A percentile compares a stretch with the other conserved stretches of the same genome.
Conservation (phyloP, 2,329 filamentous ascomycete genomes). For the Colletotrichum tropicicola region DNA sequence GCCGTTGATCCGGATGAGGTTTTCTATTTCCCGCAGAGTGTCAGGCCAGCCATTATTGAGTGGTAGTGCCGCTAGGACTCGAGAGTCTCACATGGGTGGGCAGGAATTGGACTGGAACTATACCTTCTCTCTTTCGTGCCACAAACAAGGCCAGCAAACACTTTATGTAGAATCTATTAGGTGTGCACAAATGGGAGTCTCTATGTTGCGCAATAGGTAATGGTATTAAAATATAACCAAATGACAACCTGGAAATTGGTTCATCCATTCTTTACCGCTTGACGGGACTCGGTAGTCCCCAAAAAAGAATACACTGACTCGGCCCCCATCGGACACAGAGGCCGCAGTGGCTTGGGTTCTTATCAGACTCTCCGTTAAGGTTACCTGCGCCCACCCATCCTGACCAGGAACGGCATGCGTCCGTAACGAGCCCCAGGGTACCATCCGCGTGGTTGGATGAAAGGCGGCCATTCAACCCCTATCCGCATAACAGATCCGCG, state of each 20-base stretch:
- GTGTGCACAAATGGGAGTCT: too few relatives aligned
- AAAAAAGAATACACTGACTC: neutral
- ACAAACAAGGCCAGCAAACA: neutral
- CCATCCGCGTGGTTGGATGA: neutral
- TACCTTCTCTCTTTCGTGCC: too few relatives aligned
- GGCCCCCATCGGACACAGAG: neutral
- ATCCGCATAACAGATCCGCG: neutral
- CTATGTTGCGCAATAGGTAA: too few relatives aligned
- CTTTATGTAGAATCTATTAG: neutral
- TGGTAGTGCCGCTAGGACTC: too few relatives aligned
- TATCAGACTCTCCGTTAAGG: neutral
- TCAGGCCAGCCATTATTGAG: slow-evolving; percentile 16
- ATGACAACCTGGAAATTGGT: neutral
- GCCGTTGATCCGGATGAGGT: slow-evolving; percentile 46
- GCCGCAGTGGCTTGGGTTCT: neutral
- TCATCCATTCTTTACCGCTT: neutral
- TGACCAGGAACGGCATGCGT: neutral
- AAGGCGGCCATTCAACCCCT: neutral
- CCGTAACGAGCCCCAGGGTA: neutral
- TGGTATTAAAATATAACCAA: too few relatives aligned
- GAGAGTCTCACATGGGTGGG: too few relatives aligned
- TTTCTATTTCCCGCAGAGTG: slow-evolving; percentile 51
- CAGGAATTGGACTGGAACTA: too few relatives aligned
- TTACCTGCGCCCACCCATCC: neutral
- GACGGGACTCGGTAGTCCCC: neutral